phyloP scores from a whole-genome alignment of 208 protist species.

The Leishmania gerbilli region DNA sequence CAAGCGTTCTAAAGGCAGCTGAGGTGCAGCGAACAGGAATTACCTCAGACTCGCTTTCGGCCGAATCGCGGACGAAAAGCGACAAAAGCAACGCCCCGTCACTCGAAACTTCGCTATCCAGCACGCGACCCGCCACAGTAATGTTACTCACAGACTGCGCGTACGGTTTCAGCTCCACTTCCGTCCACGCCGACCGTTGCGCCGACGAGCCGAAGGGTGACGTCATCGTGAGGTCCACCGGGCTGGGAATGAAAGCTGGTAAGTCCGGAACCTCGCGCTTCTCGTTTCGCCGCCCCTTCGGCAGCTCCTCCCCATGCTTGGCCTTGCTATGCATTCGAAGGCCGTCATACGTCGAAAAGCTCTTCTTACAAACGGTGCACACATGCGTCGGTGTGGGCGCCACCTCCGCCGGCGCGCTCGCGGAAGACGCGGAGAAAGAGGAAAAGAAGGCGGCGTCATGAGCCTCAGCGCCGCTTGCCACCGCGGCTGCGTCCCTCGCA shows the following conservation, averaged over 20 bases:
- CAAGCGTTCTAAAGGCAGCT: constrained; percentile 13
- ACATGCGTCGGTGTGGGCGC: constrained; percentile 35
- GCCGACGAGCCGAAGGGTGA: constrained; percentile 62
- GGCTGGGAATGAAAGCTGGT: constrained; percentile 87
- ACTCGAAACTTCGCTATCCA: constrained; percentile 38
- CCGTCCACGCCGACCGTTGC: constrained; percentile 47
- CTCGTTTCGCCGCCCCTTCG: constrained; percentile 24
- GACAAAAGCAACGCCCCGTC: constrained; percentile 47
- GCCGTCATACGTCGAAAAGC: constrained; percentile 62
- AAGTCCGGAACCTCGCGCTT: constrained; percentile 33
- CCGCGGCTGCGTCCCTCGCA: not conserved
- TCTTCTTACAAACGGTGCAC: constrained; percentile 64
- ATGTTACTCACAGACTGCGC: constrained; percentile 82
- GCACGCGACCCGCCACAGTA: constrained; percentile 43
- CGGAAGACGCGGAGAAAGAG: not conserved
- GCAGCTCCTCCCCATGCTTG: constrained; percentile 71
- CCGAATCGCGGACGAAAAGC: constrained; percentile 51
- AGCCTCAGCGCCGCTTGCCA: not conserved
- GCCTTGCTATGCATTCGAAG: constrained; percentile 83
- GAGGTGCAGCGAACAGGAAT: constrained; percentile 61
- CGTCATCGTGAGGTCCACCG: constrained; percentile 85
- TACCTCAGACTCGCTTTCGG: constrained; percentile 39
- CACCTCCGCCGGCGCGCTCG: constrained; percentile 1
- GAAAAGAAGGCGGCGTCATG: not conserved
- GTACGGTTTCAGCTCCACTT: constrained; percentile 73